A percentile compares a stretch with the other conserved stretches of the same genome.
These are phyloP conservation scores for Fonsecaea monophora DNA, from an alignment of 2,329 filamentous ascomycete species.

Conservation along the genomic window DNA sequence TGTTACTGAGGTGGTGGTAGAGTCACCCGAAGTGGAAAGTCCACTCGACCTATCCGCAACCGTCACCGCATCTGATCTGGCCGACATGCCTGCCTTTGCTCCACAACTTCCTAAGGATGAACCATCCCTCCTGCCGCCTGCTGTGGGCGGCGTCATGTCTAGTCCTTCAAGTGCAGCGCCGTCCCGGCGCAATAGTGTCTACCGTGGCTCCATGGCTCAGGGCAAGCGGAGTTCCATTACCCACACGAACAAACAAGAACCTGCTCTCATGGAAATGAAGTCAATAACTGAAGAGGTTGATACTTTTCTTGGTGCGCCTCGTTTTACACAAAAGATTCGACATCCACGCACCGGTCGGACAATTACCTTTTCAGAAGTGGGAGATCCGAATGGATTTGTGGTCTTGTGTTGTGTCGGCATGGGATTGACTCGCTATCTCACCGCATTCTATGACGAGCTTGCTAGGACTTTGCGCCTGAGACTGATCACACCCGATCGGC, in stretches of 20 bases:
- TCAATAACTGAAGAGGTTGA: conserved; percentile 89
- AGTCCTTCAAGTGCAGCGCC: conserved; percentile 22
- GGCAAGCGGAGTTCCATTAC: conserved; percentile 27
- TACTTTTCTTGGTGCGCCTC: conserved; percentile 79
- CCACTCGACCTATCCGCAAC: conserved; percentile 30
- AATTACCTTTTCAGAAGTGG: conserved; percentile 96
- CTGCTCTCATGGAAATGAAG: conserved; percentile 67
- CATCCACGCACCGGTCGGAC: conserved; percentile 85
- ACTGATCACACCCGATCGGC: conserved; percentile 90
- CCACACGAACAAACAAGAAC: conserved; percentile 23
- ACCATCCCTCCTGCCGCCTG: conserved; percentile 8
- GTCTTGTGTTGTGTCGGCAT: conserved; percentile 98
- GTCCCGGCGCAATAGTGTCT: conserved; percentile 28
- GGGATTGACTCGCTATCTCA: conserved; percentile 94
- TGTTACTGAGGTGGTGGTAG: conserved; percentile 36
- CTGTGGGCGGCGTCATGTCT: conserved; percentile 4
- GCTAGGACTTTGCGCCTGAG: conserved; percentile 86
- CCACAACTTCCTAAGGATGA: conserved; percentile 17
- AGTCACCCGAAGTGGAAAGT: conserved; percentile 35
- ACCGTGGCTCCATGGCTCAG: conserved; percentile 22
- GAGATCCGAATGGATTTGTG: conserved; percentile 86
- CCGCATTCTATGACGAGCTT: conserved; percentile 95
- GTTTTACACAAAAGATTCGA: conserved; percentile 84
- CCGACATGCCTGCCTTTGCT: conserved; percentile 33
- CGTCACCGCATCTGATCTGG: conserved; percentile 32